phyloP scores from a whole-genome alignment of 1,139 yeast species.

The Entelexis paramagnoliae region DNA sequence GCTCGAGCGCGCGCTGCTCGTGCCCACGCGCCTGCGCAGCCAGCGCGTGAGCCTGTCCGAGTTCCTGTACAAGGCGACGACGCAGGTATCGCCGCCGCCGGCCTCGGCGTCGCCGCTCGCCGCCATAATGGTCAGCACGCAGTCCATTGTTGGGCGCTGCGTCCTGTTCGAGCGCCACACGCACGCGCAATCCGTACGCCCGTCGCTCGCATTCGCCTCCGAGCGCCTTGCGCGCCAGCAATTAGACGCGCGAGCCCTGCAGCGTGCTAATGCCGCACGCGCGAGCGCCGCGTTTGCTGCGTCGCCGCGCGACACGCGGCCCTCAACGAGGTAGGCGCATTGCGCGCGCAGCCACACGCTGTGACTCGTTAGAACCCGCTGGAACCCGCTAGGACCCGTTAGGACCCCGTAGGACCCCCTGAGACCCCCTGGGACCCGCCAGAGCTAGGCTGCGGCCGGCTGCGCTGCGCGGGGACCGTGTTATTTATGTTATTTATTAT shows the following conservation, averaged over 20 bases:
- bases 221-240: conserved; percentile 1
- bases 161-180: conserved; percentile 29
- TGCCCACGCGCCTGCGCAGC: conserved; percentile 63
- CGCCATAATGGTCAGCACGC: conserved; percentile 29
- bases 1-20: conserved; percentile 54
- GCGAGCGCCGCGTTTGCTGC: too few relatives aligned
- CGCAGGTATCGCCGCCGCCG: conserved; percentile 9
- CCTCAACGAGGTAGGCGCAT: too few relatives aligned
- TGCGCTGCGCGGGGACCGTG: neutral
- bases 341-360: too few relatives aligned
- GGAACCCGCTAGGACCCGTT: too few relatives aligned
- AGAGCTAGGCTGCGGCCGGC: too few relatives aligned
- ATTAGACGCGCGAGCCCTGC: too few relatives aligned
- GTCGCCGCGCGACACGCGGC: too few relatives aligned
- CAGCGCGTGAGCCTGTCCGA: conserved; percentile 66
- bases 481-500: neutral
- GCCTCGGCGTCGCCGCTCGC: conserved; percentile 12
- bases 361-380: too few relatives aligned
- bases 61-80: conserved; percentile 33
- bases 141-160: conserved; percentile 31
- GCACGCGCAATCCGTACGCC: conserved; percentile 29
- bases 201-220: conserved; percentile 28
- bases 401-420: too few relatives aligned
- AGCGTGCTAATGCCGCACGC: too few relatives aligned
- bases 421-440: too few relatives aligned